Conservation (phyloP, 2,329 filamentous ascomycete species). For the Cercospora berteroae region DNA sequence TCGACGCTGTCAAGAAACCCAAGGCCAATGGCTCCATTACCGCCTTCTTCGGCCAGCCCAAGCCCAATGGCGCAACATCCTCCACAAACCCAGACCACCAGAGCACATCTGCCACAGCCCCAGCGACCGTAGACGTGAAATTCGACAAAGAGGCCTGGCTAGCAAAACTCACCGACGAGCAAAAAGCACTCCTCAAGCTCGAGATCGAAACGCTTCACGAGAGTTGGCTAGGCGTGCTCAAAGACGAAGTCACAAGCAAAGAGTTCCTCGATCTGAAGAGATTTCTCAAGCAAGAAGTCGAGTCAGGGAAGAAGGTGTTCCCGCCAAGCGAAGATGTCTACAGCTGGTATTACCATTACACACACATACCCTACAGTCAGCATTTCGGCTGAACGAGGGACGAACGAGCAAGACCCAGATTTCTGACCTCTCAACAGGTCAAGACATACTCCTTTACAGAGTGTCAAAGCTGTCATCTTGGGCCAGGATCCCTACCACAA, state of each 20-base stretch:
- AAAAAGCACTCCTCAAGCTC: conserved; percentile 75
- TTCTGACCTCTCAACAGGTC: conserved; percentile 61
- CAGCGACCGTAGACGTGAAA: conserved; percentile 45
- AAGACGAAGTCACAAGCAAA: conserved; percentile 75
- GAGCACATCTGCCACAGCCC: conserved; percentile 33
- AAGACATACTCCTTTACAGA: conserved; percentile 82
- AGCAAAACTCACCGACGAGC: conserved; percentile 73
- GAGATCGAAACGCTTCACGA: conserved; percentile 91
- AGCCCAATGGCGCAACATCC: conserved; percentile 40
- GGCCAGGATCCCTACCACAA: conserved; percentile 99
- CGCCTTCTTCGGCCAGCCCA: conserved; percentile 80
- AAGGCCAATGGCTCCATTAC: conserved; percentile 73
- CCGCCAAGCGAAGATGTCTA: conserved; percentile 88
- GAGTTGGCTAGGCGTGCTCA: conserved; percentile 85
- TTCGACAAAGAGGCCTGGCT: conserved; percentile 93
- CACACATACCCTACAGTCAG: conserved; percentile 2
- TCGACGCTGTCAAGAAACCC: conserved; percentile 50
- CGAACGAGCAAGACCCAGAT: background rate
- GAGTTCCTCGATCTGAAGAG: conserved; percentile 86
- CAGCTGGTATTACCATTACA: conserved; percentile 65
- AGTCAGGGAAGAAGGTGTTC: conserved; percentile 73
- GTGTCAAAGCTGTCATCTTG: conserved; percentile 87
- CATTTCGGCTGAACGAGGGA: background rate
- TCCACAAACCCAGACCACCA: conserved; percentile 33
- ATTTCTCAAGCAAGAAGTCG: conserved; percentile 77